Percentiles rank a stretch among this genome's conserved stretches.
Evolutionary conservation across 163 green algal genomes (phyloP).

Genomic region (Scenedesmus sp.): DNA sequence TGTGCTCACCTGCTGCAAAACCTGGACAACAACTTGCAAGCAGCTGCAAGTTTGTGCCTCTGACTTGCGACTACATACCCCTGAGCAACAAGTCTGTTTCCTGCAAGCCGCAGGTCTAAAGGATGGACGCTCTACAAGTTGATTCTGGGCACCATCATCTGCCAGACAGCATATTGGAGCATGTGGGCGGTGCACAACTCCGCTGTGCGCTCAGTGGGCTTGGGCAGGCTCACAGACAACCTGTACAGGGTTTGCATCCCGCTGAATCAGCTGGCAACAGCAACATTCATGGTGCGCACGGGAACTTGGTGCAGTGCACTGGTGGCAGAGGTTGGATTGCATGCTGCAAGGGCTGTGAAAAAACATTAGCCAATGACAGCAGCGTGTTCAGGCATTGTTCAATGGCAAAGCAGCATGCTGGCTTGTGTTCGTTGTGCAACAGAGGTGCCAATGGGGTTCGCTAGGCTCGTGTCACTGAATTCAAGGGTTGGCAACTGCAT

Average conservation of each 20-base stretch:
- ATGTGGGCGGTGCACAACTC: conserved; percentile 29
- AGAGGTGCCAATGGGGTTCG: no score
- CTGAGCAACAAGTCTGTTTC: neutral
- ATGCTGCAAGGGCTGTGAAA: neutral
- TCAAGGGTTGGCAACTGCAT: no score
- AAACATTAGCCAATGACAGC: no score
- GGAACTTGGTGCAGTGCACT: neutral
- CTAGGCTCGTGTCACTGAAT: no score
- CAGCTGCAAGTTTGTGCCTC: no score
- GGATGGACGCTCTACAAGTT: conserved; percentile 46
- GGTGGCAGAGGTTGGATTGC: neutral
- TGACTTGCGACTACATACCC: no score
- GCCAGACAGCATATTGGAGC: conserved; percentile 30
- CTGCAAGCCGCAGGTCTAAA: neutral
- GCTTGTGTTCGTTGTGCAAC: no score
- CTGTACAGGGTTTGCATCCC: conserved; percentile 49
- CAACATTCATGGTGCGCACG: conserved; percentile 29
- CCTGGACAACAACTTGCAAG: no score
- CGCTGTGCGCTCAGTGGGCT: conserved; percentile 12
- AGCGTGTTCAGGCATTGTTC: no score
- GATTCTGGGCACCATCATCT: conserved; percentile 17
- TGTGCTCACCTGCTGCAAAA: neutral
- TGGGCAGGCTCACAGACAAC: neutral
- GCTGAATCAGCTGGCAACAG: conserved; percentile 16
- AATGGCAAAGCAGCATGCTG: no score